Conservation (phyloP, 495 filamentous ascomycete species). For the Bryoglossum gracile region DNA sequence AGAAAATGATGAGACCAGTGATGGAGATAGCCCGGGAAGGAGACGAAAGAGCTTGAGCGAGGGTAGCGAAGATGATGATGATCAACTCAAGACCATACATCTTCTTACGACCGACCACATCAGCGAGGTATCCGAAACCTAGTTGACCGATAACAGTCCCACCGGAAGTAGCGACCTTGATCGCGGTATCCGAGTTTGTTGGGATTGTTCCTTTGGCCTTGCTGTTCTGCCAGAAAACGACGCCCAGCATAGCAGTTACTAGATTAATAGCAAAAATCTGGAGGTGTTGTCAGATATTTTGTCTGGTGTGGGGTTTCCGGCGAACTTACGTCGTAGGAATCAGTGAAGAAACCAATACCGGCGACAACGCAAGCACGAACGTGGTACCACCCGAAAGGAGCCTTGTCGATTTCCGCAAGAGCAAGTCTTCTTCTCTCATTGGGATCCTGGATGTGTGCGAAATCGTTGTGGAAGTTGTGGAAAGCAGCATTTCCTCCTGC, state of each 20-base stretch:
- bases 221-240: constrained; percentile 58
- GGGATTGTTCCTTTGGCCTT: constrained; percentile 46
- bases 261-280: constrained; percentile 71
- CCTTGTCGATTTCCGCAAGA: constrained; percentile 72
- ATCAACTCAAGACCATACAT: constrained; percentile 90
- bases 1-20: constrained; percentile 76
- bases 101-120: constrained; percentile 61
- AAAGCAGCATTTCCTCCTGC: constrained; percentile 59
- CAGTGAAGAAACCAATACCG: constrained; percentile 82
- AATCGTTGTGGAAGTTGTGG: constrained; percentile 60
- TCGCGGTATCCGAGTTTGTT: constrained; percentile 62
- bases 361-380: constrained; percentile 58
- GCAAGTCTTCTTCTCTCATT: constrained; percentile 69
- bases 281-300: constrained; percentile 6
- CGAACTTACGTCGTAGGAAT: constrained; percentile 66
- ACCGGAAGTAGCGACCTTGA: constrained; percentile 82
- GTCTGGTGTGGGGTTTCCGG: constrained; percentile 58
- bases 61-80: constrained; percentile 77
- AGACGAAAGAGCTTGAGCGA: constrained; percentile 68
- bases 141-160: constrained; percentile 84
- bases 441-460: constrained; percentile 58
- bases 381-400: constrained; percentile 74
- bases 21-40: constrained; percentile 62
- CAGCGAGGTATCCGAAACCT: constrained; percentile 72
- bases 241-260: constrained; percentile 60